These are phyloP conservation scores for Verticillium dahliae DNA, from an alignment of 2,329 filamentous ascomycete genomes.

Conservation along the genomic window DNA sequence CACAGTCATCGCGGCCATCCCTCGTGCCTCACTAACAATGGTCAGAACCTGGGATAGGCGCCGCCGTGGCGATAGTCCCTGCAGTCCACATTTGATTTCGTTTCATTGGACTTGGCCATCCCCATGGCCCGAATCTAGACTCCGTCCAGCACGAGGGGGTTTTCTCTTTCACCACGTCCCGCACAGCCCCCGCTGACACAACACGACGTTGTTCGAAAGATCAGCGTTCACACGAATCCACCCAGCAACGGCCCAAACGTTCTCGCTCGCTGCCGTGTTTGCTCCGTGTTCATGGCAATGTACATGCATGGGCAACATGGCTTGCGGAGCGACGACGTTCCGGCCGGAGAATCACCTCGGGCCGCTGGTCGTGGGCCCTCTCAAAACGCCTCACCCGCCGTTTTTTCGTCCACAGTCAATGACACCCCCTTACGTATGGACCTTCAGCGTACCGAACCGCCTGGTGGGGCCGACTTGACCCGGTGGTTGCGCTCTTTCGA, in stretches of 20 bases:
- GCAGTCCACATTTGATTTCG: not conserved
- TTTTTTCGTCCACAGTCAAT: not conserved
- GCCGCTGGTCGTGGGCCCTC: not conserved
- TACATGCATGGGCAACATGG: not conserved
- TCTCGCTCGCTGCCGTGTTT: not conserved
- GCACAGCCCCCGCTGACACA: not conserved
- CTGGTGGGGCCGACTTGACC: not conserved
- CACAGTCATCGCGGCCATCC: not conserved
- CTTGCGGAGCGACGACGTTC: not conserved
- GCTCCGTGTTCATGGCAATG: not conserved
- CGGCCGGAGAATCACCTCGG: not conserved
- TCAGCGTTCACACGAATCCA: not conserved
- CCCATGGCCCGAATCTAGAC: not conserved
- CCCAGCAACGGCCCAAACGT: not conserved
- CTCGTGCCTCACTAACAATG: not conserved
- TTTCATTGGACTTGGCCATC: not conserved
- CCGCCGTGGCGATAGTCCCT: not conserved
- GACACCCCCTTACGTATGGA: not conserved
- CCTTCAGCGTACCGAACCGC: too few relatives aligned
- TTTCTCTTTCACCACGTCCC: not conserved
- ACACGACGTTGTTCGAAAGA: not conserved
- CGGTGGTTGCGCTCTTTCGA: not conserved
- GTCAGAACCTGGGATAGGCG: not conserved
- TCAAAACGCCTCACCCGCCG: not conserved
- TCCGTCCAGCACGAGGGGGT: not conserved